Conservation (phyloP, 2,329 filamentous ascomycete genomes). For the Xylariaceae sp. region DNA sequence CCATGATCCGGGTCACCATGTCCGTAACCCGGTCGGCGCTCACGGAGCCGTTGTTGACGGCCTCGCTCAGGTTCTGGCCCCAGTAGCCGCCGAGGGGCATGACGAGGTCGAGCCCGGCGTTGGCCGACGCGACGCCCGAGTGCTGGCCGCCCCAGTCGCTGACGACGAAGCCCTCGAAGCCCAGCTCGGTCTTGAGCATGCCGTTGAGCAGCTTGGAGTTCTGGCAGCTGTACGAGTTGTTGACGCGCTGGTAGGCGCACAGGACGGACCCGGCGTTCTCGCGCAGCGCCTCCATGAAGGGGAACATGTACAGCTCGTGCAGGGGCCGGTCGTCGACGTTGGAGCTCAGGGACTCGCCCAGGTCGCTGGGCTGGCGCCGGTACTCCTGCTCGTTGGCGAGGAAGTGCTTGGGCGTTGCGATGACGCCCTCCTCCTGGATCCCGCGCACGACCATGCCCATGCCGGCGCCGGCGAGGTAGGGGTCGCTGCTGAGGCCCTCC, state of each 20-base stretch:
- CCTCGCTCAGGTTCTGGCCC: conserved; percentile 62
- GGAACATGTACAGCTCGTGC: conserved; percentile 66
- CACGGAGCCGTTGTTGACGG: conserved; percentile 72
- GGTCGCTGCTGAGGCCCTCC: conserved; percentile 81
- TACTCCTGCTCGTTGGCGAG: conserved; percentile 50
- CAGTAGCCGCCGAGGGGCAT: conserved; percentile 66
- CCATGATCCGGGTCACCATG: conserved; percentile 77
- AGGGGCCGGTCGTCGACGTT: conserved; percentile 62
- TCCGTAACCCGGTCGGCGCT: conserved; percentile 74
- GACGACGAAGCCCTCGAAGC: conserved; percentile 67
- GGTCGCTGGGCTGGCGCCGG: conserved; percentile 39
- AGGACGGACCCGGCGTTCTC: conserved; percentile 60
- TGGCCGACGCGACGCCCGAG: conserved; percentile 66
- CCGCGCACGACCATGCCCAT: conserved; percentile 69
- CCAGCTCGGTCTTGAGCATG: conserved; percentile 60
- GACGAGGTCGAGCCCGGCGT: conserved; percentile 70
- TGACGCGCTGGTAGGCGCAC: conserved; percentile 59
- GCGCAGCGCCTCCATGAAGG: conserved; percentile 55
- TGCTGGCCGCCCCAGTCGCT: conserved; percentile 79
- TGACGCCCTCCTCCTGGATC: conserved; percentile 43
- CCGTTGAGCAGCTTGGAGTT: conserved; percentile 65
- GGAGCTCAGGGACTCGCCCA: conserved; percentile 53
- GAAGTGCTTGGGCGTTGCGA: conserved; percentile 48
- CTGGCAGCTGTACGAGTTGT: conserved; percentile 54
- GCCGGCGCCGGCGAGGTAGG: conserved; percentile 71